Evolutionary conservation across 495 filamentous ascomycete genomes (phyloP), one percentile per base, ranked within the genome.

Genomic region (Penicillium goetzii): DNA sequence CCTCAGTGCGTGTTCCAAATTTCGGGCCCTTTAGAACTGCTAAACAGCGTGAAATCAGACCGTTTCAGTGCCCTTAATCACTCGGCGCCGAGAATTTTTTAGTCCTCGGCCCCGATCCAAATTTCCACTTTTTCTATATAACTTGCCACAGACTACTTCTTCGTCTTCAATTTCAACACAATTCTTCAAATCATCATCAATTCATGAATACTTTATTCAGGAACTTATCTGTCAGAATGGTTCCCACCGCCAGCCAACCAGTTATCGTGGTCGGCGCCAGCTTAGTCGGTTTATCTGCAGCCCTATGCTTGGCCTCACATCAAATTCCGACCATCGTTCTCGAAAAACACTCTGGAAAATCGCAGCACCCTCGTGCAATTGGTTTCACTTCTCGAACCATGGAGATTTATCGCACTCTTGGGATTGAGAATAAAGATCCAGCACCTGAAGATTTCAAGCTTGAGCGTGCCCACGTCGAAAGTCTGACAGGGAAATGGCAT

Each of bases 341-440:
- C 25, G 76, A 77, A 54, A 72, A 71, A 33, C 73, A 76, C 49
- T 43, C 62, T 0, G 63, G 64, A 0, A 68, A 67, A 26, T 72
- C 70, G 2, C 56, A 56, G 12, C 75, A 77, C 33, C 77, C 77
- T 2, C 71, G 73, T 14, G 74, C 74, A 12, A 69, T 75, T 19
- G 72, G 74, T 9, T 70, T 77, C 40, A 77, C 69, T 0, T 50
- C 73, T 4, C 71, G 77, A 19, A 77, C 71, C 3, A 74, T 78
- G 68, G 77, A 79, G 40, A 70, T 77, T 2, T 78, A 64, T 52
- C 69, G 69, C 5, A 36, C 38, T 12, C 54, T 77, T 9, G 72
- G 68, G 2, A 62, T 79, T 11, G 72, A 71, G 9, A 68, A 72
- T 21, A 47, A 60, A 11, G 66, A 76, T 14, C 71, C 72, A 0